Base-by-base conservation (phyloP, 306 rosid species). In the Sesbania bispinosa region DNA sequence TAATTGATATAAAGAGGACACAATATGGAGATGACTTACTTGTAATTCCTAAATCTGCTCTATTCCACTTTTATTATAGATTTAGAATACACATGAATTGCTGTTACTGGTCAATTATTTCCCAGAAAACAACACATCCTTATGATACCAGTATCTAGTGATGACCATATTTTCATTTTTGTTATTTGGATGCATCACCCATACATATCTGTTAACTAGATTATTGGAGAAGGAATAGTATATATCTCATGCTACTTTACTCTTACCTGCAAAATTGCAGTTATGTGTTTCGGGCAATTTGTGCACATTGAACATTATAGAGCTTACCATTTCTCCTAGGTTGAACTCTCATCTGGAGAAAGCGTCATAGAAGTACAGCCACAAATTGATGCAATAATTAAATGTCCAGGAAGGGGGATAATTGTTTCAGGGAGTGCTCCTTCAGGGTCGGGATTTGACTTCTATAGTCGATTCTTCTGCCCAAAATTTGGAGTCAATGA, bases 401-500 rank as follows among this genome's bases (percentile, higher is more conserved):
- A 86, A 55, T 83, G 70, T 67, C 94, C 96, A 1, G 92, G 86
- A 70, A 32, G 14, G 16, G 98, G 97, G 66, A 1, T 93, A 20
- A 77, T 85, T 68, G 78, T 85, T 70, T 54, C 97, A 0, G 96
- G 83, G 30, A 41, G 45, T 53, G 83, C 96, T 64, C 83, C 89
- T 69, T 77, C 85, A 0, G 87, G 71, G 30, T 90, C 94, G 0
- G 86, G 79, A 41, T 90, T 87, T 80, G 97, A 93, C 55, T 82
- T 90, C 80, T 80, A 65, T 68, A 88, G 87, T 61, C 73, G 96
- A 47, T 84, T 1, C 75, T 90, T 90, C 79, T 66, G 72, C 75
- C 98, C 96, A 5, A 84, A 87, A 75, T 0, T 4, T 7, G 89
- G 94, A 58, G 50, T 90, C 80, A 74, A 83, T 38, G 97, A 90